Percentiles rank a stretch among this genome's conserved stretches.
Evolutionary conservation across 805 yeast species (phyloP).

Genomic region (Metschnikowia noctiluminum): DNA sequence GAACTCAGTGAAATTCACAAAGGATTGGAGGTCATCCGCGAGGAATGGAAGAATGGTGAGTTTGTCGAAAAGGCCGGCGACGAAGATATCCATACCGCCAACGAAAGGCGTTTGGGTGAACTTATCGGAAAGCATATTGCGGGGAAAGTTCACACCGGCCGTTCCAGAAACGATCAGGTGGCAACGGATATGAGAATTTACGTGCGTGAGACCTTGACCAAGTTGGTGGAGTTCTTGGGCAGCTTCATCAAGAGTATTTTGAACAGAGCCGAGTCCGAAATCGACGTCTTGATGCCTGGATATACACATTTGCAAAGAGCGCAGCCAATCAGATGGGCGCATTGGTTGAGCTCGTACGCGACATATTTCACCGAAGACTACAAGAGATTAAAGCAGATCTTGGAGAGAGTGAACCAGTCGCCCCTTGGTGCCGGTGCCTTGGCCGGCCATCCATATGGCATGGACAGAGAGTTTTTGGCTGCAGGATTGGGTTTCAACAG

Average conservation of each 20-base stretch:
- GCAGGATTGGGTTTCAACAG: constrained; percentile 73
- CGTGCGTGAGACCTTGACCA: constrained; percentile 75
- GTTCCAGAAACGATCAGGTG: constrained; percentile 97
- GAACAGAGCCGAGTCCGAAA: constrained; percentile 78
- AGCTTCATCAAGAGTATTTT: constrained; percentile 65
- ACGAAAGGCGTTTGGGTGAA: constrained; percentile 96
- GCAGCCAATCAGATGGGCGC: constrained; percentile 99
- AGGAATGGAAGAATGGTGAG: constrained; percentile 73
- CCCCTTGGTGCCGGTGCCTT: constrained; percentile 98
- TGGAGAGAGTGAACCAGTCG: constrained; percentile 76
- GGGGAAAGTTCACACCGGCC: constrained; percentile 99
- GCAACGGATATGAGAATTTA: constrained; percentile 98
- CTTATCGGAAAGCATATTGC: constrained; percentile 89
- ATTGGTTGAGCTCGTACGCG: constrained; percentile 92
- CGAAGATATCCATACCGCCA: constrained; percentile 98
- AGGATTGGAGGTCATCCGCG: constrained; percentile 68
- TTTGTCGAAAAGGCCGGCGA: constrained; percentile 84
- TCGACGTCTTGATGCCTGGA: constrained; percentile 96
- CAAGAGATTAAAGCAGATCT: constrained; percentile 76
- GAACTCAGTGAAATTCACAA: constrained; percentile 80
- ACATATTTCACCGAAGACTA: constrained; percentile 91
- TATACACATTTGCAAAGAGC: constrained; percentile 98
- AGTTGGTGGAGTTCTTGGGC: constrained; percentile 53
- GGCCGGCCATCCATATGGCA: constrained; percentile 99
- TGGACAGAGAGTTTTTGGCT: constrained; percentile 89